Evolutionary conservation across 345 rosid genomes (phyloP), one percentile per base, ranked within the genome.

Genomic region (Gossypium australe): DNA sequence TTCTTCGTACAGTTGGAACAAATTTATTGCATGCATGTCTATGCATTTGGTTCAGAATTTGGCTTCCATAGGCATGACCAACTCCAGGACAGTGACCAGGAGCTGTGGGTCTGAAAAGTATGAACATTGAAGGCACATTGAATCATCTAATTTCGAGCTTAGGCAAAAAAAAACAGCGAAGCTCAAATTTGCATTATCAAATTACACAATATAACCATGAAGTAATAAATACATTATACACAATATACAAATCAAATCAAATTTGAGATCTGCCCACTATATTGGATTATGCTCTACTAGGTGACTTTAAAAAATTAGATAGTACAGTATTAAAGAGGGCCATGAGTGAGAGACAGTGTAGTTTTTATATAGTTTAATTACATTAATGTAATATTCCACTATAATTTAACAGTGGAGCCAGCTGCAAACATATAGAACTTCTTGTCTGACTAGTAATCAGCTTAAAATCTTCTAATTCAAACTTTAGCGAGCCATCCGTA

Each of bases 181-280:
- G 38, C 38, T 34, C 38, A 34, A 34, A 34, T 34, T 34, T 34
- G 38, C 38, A 34, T 34, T 34, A 34, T 4, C 38, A 34, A 34
- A 34, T 34, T 34, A 34, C 38, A 34, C 6, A 34, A 34, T 34
- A 4, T 6, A 34, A 4, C 38, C 38, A 4, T 34, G 38, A 34
- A 34, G 38, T 4, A 34, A 4, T 34, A 34, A 4, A 34, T 34
- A 34, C 38, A 4, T 34, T 34, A 34, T 4, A 34, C 38, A 34
- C 6, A 22, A 22, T 22, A 22, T 22, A 29, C 25, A 18, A 18
- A 34, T 7, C 53, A 22, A n/a, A 45, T 20, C 11, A 56, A 56
- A 56, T n/a, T 56, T 9, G 81, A 43, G 58, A 45, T 47, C n/a
- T 45, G 14, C 24, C 74, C 63, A 55, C 64, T 29, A 16, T 51